Evolutionary conservation across 148 eudicot genomes (phyloP).

Genomic region (Linanthus parryae): DNA sequence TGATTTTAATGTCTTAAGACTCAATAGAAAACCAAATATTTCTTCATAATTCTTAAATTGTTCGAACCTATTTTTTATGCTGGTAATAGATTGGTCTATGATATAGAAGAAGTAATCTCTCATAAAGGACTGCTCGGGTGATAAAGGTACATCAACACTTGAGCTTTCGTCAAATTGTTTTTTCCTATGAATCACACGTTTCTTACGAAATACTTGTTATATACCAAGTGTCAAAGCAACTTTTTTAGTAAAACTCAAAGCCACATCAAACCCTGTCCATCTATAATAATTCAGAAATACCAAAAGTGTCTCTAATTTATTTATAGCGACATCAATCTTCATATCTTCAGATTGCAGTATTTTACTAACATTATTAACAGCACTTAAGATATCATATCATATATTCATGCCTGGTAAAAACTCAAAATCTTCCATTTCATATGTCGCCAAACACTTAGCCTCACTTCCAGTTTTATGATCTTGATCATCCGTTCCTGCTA

Average conservation of each 20-base stretch:
- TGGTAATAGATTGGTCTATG: too few species aligned
- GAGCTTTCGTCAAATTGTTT: slow-evolving; percentile 13
- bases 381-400: slow-evolving; percentile 10
- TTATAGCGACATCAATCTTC: not conserved
- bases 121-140: not conserved
- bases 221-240: too few species aligned
- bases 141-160: not conserved
- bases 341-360: too few species aligned
- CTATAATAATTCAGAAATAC: not conserved
- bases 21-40: too few species aligned
- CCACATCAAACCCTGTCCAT: not conserved
- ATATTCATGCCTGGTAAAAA: slow-evolving; percentile 4
- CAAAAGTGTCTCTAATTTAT: not conserved
- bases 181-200: slow-evolving; percentile 5
- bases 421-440: slow-evolving; percentile 23
- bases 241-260: too few species aligned
- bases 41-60: too few species aligned
- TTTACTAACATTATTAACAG: not conserved
- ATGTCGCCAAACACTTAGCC: slow-evolving; percentile 14
- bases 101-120: too few species aligned
- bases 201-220: too few species aligned
- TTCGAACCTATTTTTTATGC: too few species aligned
- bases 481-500: slow-evolving; percentile 3
- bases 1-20: too few species aligned
- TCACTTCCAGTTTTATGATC: slow-evolving; percentile 14